A percentile compares a stretch with the other conserved stretches of the same genome.
phyloP scores from a whole-genome alignment of 768 basidiomycete species.

The Boletus sensibilis region DNA sequence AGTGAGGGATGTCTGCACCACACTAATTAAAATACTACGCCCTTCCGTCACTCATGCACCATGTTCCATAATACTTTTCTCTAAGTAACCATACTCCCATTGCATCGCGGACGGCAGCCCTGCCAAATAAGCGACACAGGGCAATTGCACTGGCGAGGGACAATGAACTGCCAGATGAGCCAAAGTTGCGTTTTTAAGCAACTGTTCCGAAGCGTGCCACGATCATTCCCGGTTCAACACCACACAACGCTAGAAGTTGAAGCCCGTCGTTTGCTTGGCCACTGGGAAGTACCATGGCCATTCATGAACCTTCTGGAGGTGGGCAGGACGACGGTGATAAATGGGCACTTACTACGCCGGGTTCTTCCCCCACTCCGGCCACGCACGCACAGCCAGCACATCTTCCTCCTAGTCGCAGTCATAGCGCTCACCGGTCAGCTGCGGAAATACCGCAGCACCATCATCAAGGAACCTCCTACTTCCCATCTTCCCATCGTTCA shows the following conservation, averaged over 20 bases:
- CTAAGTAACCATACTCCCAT: slow-evolving; percentile 8
- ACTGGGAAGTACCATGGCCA: slow-evolving; percentile 6
- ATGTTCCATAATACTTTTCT: slow-evolving; percentile 20
- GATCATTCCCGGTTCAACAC: background rate
- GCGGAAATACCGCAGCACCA: slow-evolving; percentile 59
- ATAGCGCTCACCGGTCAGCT: slow-evolving; percentile 58
- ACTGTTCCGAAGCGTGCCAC: background rate
- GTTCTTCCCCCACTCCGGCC: slow-evolving; percentile 43
- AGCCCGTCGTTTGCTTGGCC: background rate
- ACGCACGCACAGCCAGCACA: slow-evolving; percentile 29
- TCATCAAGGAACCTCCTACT: slow-evolving; percentile 69
- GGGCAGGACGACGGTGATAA: slow-evolving; percentile 34
- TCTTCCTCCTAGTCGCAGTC: slow-evolving; percentile 46
- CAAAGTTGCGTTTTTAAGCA: background rate
- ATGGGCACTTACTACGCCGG: slow-evolving; percentile 34
- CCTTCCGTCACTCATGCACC: slow-evolving; percentile 12
- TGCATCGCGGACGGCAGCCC: background rate
- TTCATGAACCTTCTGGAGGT: slow-evolving; percentile 18
- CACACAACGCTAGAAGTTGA: background rate
- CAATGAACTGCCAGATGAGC: background rate
- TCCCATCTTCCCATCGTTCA: slow-evolving; percentile 40
- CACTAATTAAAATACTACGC: background rate
- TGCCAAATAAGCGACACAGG: background rate
- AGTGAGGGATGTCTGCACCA: slow-evolving; percentile 32
- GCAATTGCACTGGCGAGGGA: background rate